These are phyloP conservation scores for Aspergillus tubingensis DNA, from an alignment of 2,329 filamentous ascomycete species.

Conservation along the genomic window DNA sequence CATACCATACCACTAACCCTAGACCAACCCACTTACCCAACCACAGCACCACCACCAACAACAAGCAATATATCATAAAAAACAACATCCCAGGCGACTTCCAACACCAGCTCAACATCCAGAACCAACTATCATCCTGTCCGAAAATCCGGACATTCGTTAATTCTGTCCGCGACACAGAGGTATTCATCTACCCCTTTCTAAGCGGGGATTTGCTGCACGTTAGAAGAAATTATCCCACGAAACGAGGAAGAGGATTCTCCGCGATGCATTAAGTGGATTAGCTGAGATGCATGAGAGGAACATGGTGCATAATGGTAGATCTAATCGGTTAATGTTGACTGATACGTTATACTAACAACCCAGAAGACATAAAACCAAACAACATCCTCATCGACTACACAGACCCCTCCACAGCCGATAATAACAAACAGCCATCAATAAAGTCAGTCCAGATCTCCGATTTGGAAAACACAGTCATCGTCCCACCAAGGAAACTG, in stretches of 20 bases:
- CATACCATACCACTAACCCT: not conserved
- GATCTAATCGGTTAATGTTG: too few species aligned
- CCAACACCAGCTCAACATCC: conserved; percentile 32
- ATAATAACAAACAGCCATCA: too few species aligned
- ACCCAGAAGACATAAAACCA: conserved; percentile 7
- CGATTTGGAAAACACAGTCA: conserved; percentile 35
- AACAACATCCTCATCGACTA: conserved; percentile 11
- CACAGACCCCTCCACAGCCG: not conserved
- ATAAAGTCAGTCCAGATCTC: conserved; percentile 32
- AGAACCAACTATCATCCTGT: conserved; percentile 23
- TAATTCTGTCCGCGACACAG: conserved; percentile 23
- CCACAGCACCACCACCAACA: conserved; percentile 11
- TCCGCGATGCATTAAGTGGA: conserved; percentile 27
- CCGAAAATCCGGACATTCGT: conserved; percentile 31
- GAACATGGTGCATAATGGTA: conserved; percentile 34
- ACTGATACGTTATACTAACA: too few species aligned
- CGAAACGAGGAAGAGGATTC: conserved; percentile 17
- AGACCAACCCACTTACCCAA: not conserved
- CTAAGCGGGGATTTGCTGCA: conserved; percentile 21
- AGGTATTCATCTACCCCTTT: conserved; percentile 26
- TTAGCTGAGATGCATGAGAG: conserved; percentile 37
- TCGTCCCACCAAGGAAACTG: conserved; percentile 28
- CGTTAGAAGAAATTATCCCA: conserved; percentile 16
- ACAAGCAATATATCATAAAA: conserved; percentile 3
- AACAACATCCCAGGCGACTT: conserved; percentile 34